Evolutionary conservation across 2,329 filamentous ascomycete species (phyloP).

Genomic region (Penicillium sp.): DNA sequence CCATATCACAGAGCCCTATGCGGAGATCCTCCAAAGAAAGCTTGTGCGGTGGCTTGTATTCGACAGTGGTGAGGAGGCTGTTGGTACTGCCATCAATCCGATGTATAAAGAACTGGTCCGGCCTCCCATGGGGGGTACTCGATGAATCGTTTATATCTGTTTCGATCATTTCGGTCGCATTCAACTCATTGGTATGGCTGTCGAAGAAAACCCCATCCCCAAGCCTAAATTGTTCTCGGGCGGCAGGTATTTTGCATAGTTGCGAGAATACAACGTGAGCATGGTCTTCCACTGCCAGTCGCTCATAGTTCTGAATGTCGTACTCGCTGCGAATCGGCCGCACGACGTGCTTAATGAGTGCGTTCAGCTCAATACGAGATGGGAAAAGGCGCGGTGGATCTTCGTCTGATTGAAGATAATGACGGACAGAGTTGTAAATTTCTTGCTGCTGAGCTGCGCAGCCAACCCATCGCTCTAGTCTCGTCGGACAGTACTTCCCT

Average conservation of each 20-base stretch:
- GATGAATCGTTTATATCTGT: background rate
- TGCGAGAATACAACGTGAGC: background rate
- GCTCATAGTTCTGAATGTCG: conserved; percentile 1
- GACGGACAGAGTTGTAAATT: background rate
- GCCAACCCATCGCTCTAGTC: background rate
- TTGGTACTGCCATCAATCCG: background rate
- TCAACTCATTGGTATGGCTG: background rate
- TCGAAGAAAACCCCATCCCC: conserved; percentile 1
- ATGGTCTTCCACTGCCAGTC: conserved; percentile 1
- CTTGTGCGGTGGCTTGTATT: background rate
- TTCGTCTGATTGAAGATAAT: conserved; percentile 1
- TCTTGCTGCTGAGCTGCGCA: background rate
- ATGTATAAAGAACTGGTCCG: background rate
- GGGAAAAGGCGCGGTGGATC: background rate
- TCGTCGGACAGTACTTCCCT: background rate
- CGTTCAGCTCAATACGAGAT: background rate
- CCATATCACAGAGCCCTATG: background rate
- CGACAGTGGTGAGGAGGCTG: background rate
- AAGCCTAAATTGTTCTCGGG: conserved; percentile 1
- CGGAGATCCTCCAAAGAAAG: background rate
- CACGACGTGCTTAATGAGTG: background rate
- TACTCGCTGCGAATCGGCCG: background rate
- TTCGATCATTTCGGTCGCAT: background rate
- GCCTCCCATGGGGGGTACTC: background rate
- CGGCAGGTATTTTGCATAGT: conserved; percentile 2